Percentiles rank a stretch among this genome's conserved stretches.
Conservation (phyloP, 768 basidiomycete species). For the Mycena galericulata region DNA sequence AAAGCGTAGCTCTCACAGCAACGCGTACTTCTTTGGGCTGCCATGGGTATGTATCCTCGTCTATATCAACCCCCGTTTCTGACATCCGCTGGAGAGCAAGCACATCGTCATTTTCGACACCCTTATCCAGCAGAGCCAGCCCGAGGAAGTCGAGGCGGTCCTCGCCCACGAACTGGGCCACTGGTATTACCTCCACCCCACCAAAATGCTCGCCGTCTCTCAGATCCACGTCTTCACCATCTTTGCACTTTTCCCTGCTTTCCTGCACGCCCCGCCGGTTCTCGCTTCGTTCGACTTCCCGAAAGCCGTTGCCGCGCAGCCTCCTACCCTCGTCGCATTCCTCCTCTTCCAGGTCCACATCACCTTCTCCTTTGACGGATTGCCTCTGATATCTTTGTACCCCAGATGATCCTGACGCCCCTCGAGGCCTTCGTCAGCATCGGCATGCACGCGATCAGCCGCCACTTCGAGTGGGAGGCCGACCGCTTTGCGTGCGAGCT, state of each 20-base stretch:
- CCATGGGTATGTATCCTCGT: conserved; percentile 75
- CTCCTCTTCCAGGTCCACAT: conserved; percentile 77
- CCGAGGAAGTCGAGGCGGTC: conserved; percentile 97
- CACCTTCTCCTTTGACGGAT: neutral
- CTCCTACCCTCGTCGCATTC: conserved; percentile 89
- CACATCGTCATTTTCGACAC: conserved; percentile 99
- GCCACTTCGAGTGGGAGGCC: conserved; percentile 93
- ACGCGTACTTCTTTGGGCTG: conserved; percentile 98
- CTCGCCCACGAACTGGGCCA: conserved; percentile 97
- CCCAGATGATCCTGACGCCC: conserved; percentile 83
- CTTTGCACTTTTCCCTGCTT: conserved; percentile 90
- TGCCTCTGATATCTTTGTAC: conserved; percentile 1
- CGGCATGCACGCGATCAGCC: conserved; percentile 83
- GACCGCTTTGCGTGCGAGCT: conserved; percentile 89
- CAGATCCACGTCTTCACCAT: conserved; percentile 92
- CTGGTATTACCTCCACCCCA: conserved; percentile 94
- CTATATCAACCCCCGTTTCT: neutral
- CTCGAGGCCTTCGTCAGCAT: conserved; percentile 80
- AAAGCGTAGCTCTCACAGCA: conserved; percentile 94
- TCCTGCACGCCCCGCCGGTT: conserved; percentile 84
- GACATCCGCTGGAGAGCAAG: conserved; percentile 69
- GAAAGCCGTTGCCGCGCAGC: conserved; percentile 66
- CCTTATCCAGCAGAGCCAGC: conserved; percentile 89
- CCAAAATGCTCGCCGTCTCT: conserved; percentile 87
- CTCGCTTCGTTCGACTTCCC: conserved; percentile 87